Conservation (phyloP, 305 asterid species). For the Caryopteris hybrid region DNA sequence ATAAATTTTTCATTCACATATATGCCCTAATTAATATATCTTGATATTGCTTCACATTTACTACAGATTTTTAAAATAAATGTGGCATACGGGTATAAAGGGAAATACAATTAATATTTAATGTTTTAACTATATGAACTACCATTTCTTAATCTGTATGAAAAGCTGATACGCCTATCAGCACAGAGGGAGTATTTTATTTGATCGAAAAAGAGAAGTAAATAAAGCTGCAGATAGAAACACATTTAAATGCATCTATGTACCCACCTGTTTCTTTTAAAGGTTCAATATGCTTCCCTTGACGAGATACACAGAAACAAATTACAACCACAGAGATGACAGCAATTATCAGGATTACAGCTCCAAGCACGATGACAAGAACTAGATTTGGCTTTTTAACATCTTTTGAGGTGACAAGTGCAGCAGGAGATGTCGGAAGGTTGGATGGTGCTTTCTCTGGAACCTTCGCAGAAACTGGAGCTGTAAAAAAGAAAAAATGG, state of each 20-base stretch:
- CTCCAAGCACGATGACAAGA: slow-evolving; percentile 70
- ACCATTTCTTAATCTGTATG: too few species aligned
- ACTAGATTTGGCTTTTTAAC: slow-evolving; percentile 52
- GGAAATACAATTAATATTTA: too few species aligned
- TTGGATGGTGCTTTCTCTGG: slow-evolving; percentile 52
- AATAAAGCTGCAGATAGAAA: not conserved
- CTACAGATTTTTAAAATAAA: too few species aligned
- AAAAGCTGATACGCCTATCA: too few species aligned
- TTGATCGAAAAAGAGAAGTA: not conserved
- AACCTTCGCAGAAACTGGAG: slow-evolving; percentile 60
- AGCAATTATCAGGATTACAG: slow-evolving; percentile 54
- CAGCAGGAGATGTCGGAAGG: slow-evolving; percentile 59
- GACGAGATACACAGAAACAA: slow-evolving; percentile 57
- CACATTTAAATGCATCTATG: not conserved
- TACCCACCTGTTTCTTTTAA: slow-evolving; percentile 59
- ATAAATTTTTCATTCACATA: too few species aligned
- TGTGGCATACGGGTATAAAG: too few species aligned
- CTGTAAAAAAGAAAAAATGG: slow-evolving; percentile 38
- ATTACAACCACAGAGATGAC: slow-evolving; percentile 46
- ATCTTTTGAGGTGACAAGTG: slow-evolving; percentile 38
- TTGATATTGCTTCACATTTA: too few species aligned
- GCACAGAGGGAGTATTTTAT: not conserved
- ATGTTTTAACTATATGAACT: too few species aligned
- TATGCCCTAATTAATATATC: too few species aligned
- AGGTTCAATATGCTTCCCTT: slow-evolving; percentile 40